Percentiles rank a stretch among this genome's conserved stretches.
Evolutionary conservation across 257 asterid species (phyloP).

Genomic region (Solanum rostratum): DNA sequence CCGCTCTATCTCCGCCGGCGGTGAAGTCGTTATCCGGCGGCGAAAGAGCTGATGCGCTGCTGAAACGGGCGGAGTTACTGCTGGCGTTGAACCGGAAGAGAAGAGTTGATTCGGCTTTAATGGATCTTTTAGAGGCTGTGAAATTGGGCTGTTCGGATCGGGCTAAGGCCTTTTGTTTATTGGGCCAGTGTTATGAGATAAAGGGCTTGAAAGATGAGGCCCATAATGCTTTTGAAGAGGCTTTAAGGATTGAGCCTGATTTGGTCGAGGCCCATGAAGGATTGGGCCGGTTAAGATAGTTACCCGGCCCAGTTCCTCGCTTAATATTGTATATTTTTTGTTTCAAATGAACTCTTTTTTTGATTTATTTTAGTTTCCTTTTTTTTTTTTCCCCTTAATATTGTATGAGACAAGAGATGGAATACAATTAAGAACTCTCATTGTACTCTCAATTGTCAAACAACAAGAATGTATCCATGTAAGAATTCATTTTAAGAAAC

Average conservation of each 20-base stretch:
- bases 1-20: slow-evolving; percentile 61
- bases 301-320: background rate
- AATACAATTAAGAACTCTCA: background rate
- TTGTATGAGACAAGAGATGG: background rate
- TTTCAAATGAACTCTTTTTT: background rate
- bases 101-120: slow-evolving; percentile 55
- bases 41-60: slow-evolving; percentile 69
- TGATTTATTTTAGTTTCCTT: too few species aligned
- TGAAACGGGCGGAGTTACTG: slow-evolving; percentile 63
- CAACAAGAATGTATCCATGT: background rate
- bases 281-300: slow-evolving; percentile 23
- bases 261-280: slow-evolving; percentile 34
- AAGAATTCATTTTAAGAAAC: too few species aligned
- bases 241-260: slow-evolving; percentile 32
- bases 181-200: slow-evolving; percentile 58
- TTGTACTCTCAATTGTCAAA: background rate
- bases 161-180: slow-evolving; percentile 43
- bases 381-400: too few species aligned
- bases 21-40: slow-evolving; percentile 41
- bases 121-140: slow-evolving; percentile 55
- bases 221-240: slow-evolving; percentile 25
- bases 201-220: slow-evolving; percentile 44
- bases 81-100: slow-evolving; percentile 48
- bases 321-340: background rate
- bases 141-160: slow-evolving; percentile 33